phyloP scores from a whole-genome alignment of 148 eudicot species.

The Vaccinium vitisidaea region DNA sequence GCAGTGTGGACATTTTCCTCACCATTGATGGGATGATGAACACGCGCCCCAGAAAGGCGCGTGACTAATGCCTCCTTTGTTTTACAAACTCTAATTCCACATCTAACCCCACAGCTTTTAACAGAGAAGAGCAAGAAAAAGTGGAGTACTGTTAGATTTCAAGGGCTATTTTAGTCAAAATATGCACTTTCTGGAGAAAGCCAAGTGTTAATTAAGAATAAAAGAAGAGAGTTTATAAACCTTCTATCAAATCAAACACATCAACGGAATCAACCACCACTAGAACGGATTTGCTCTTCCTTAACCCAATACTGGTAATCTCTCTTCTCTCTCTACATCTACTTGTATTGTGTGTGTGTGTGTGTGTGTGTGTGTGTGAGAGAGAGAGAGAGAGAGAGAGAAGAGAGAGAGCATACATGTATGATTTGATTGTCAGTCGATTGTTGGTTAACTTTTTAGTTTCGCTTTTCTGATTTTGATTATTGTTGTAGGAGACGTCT shows the following conservation, averaged over 20 bases:
- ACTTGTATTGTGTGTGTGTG: not conserved
- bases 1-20: not conserved
- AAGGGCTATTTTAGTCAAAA: conserved; percentile 6
- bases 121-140: not conserved
- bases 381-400: too few species aligned
- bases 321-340: not conserved
- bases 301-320: conserved; percentile 4
- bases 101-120: not conserved
- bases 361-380: not conserved
- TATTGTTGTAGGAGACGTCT: conserved; percentile 10
- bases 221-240: not conserved
- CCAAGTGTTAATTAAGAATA: not conserved
- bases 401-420: not conserved
- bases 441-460: not conserved
- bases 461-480: not conserved
- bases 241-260: conserved; percentile 18
- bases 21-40: not conserved
- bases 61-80: not conserved
- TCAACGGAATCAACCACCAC: conserved; percentile 10
- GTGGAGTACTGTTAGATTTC: not conserved
- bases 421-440: not conserved
- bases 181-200: not conserved
- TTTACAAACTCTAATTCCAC: not conserved
- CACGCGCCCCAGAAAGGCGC: not conserved
- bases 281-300: not conserved